Conservation (phyloP, 2,329 filamentous ascomycete species). For the Verticillium isaacii region DNA sequence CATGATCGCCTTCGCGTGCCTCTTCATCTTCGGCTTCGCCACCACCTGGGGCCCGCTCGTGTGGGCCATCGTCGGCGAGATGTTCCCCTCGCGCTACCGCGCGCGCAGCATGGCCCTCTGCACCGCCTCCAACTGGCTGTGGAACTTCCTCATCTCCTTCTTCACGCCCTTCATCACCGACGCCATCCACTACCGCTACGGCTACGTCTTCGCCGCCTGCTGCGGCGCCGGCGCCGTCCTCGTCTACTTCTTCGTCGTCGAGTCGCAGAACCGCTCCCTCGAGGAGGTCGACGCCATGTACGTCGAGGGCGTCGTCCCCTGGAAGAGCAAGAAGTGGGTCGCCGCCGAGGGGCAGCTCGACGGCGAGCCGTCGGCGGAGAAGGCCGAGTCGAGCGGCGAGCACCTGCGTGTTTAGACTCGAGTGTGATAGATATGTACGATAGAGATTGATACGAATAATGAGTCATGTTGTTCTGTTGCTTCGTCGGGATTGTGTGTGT, state of each 20-base stretch:
- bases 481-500: too few relatives aligned
- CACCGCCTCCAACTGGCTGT: conserved; percentile 57
- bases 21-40: conserved; percentile 65
- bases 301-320: conserved; percentile 43
- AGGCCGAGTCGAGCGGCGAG: not conserved
- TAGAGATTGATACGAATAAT: not conserved
- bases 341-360: not conserved
- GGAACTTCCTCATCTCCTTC: conserved; percentile 60
- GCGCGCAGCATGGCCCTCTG: conserved; percentile 50
- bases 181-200: conserved; percentile 64
- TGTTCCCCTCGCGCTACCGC: conserved; percentile 56
- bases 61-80: conserved; percentile 61
- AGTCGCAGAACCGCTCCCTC: conserved; percentile 65
- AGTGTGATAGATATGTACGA: not conserved
- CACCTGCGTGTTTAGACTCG: not conserved
- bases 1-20: conserved; percentile 64
- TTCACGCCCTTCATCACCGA: conserved; percentile 70
- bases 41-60: conserved; percentile 48
- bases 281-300: conserved; percentile 81
- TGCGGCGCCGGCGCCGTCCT: conserved; percentile 57
- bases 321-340: conserved; percentile 35
- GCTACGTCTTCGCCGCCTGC: conserved; percentile 67
- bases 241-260: conserved; percentile 73
- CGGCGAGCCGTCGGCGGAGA: not conserved
- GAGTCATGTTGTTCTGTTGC: too few relatives aligned